These are phyloP conservation scores for Yarrowia yakushimensis DNA, from an alignment of 805 yeast genomes.

Conservation along the genomic window DNA sequence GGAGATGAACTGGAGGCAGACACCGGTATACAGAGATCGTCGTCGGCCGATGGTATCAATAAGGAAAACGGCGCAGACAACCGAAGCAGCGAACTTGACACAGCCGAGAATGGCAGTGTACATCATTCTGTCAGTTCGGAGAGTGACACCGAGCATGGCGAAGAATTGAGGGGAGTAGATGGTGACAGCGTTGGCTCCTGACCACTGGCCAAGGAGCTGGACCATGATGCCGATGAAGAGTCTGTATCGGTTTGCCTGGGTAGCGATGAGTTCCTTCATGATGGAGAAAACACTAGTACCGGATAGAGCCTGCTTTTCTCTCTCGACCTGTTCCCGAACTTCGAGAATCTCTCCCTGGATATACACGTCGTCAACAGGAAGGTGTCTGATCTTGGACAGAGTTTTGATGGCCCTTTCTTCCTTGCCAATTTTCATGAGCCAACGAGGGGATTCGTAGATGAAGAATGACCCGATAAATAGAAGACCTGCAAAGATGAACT, in stretches of 20 bases:
- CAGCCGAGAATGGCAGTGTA: slow-evolving; percentile 54
- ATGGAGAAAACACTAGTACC: slow-evolving; percentile 38
- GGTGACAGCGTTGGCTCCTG: slow-evolving; percentile 55
- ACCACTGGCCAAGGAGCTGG: slow-evolving; percentile 47
- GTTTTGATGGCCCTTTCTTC: slow-evolving; percentile 43
- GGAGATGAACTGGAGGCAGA: slow-evolving; percentile 44
- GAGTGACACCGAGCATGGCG: slow-evolving; percentile 46
- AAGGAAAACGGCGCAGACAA: slow-evolving; percentile 50
- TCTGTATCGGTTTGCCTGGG: slow-evolving; percentile 43
- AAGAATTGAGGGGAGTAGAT: slow-evolving; percentile 55
- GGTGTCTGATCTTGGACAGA: slow-evolving; percentile 45
- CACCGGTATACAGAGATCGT: slow-evolving; percentile 48
- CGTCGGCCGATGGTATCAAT: slow-evolving; percentile 55
- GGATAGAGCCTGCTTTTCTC: slow-evolving; percentile 37
- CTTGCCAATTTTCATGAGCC: slow-evolving; percentile 46
- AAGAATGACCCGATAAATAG: slow-evolving; percentile 46
- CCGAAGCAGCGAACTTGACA: slow-evolving; percentile 50
- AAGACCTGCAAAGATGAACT: slow-evolving; percentile 46
- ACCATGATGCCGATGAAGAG: slow-evolving; percentile 43
- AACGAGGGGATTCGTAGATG: slow-evolving; percentile 52
- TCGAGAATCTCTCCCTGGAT: slow-evolving; percentile 50
- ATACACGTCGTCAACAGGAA: slow-evolving; percentile 48
- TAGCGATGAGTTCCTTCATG: slow-evolving; percentile 40
- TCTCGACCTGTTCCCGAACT: slow-evolving; percentile 47
- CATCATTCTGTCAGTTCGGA: slow-evolving; percentile 40